These are phyloP conservation scores for Alternaria sp. DNA, from an alignment of 2,329 filamentous ascomycete genomes.

Conservation along the genomic window DNA sequence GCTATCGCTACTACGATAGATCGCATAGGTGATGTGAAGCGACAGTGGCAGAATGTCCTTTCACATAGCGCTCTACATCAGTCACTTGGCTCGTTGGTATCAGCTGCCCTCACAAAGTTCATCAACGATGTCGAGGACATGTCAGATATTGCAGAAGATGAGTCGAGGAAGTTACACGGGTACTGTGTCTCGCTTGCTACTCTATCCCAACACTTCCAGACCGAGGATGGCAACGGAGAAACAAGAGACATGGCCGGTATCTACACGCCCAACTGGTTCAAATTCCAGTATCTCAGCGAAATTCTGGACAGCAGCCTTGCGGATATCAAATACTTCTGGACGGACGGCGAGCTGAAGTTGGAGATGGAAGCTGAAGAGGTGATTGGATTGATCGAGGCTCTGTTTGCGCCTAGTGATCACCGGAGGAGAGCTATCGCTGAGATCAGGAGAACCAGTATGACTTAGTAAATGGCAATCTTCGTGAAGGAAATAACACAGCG, in stretches of 20 bases:
- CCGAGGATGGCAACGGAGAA: slow-evolving; percentile 49
- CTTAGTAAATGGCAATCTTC: slow-evolving; percentile 4
- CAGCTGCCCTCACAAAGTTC: slow-evolving; percentile 64
- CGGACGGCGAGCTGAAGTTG: slow-evolving; percentile 66
- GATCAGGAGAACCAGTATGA: slow-evolving; percentile 51
- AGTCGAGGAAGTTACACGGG: slow-evolving; percentile 64
- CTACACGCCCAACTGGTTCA: slow-evolving; percentile 69
- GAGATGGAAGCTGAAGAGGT: slow-evolving; percentile 69
- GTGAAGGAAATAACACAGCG: neutral
- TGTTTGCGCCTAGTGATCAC: slow-evolving; percentile 69
- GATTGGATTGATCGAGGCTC: slow-evolving; percentile 66
- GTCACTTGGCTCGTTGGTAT: slow-evolving; percentile 64
- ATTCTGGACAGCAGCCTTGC: slow-evolving; percentile 68
- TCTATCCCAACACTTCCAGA: slow-evolving; percentile 64
- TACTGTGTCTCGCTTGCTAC: slow-evolving; percentile 63
- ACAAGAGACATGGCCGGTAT: slow-evolving; percentile 64
- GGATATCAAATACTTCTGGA: slow-evolving; percentile 71
- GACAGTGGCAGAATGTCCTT: slow-evolving; percentile 64
- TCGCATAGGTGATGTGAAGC: slow-evolving; percentile 62
- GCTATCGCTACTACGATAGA: slow-evolving; percentile 65
- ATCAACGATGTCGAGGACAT: slow-evolving; percentile 68
- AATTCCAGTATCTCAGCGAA: slow-evolving; percentile 69
- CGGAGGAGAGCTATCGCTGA: slow-evolving; percentile 64
- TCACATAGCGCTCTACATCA: slow-evolving; percentile 68
- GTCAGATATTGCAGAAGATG: slow-evolving; percentile 68